A percentile compares a stretch with the other conserved stretches of the same genome.
These are phyloP conservation scores for Candida namnaoensis DNA, from an alignment of 805 yeast species.

Conservation along the genomic window DNA sequence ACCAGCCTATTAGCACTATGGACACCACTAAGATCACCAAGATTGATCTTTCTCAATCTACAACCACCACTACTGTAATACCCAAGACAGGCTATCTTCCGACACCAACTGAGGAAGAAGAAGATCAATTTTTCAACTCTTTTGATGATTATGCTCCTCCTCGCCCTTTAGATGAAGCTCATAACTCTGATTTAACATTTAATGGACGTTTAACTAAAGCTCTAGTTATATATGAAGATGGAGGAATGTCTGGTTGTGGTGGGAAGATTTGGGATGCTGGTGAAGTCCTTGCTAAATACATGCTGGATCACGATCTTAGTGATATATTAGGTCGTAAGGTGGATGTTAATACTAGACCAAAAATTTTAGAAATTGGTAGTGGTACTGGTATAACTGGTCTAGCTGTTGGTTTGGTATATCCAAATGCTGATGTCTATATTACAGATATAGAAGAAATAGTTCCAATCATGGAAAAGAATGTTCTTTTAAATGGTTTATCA, in stretches of 20 bases:
- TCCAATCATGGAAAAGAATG: slow-evolving; percentile 37
- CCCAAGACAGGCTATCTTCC: too few species aligned
- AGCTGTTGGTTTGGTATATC: slow-evolving; percentile 19
- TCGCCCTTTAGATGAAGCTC: slow-evolving; percentile 26
- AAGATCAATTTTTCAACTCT: slow-evolving; percentile 1
- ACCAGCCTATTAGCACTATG: too few species aligned
- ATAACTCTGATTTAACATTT: slow-evolving; percentile 28
- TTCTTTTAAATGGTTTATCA: slow-evolving; percentile 28
- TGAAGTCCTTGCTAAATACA: slow-evolving; percentile 38
- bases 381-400: slow-evolving; percentile 53
- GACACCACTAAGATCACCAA: too few species aligned
- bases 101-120: neutral
- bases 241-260: slow-evolving; percentile 56
- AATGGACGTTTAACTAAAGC: slow-evolving; percentile 26
- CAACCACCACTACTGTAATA: too few species aligned
- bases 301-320: slow-evolving; percentile 16
- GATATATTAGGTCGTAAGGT: slow-evolving; percentile 4
- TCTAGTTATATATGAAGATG: slow-evolving; percentile 40
- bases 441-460: slow-evolving; percentile 42
- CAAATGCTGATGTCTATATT: slow-evolving; percentile 28
- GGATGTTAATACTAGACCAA: slow-evolving; percentile 1
- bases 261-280: slow-evolving; percentile 60
- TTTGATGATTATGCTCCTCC: slow-evolving; percentile 24
- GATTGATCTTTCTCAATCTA: neutral
- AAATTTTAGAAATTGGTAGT: slow-evolving; percentile 43